Percentiles rank a stretch among this genome's conserved stretches.
These are phyloP conservation scores for Iris pallida DNA, from an alignment of 116 monocot genomes.

Conservation along the genomic window DNA sequence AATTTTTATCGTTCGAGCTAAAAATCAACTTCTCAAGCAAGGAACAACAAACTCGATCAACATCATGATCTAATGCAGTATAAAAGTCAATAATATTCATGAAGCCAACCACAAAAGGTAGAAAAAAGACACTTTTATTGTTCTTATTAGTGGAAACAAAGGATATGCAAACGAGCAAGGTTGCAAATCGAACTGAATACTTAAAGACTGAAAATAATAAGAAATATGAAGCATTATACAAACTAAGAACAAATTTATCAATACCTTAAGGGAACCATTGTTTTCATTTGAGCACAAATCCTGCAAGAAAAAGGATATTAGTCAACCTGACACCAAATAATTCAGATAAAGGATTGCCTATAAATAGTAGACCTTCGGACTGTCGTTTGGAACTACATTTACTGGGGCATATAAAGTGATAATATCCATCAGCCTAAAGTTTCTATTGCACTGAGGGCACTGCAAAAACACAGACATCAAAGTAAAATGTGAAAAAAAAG, in stretches of 20 bases:
- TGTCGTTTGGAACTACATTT: constrained; percentile 44
- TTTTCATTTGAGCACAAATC: constrained; percentile 27
- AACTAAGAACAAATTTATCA: constrained; percentile 14
- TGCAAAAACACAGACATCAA: constrained; percentile 20
- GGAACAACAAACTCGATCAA: too few species aligned
- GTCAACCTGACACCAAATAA: constrained; percentile 3
- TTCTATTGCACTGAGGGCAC: constrained; percentile 76
- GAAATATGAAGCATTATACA: too few species aligned
- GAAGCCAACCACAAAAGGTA: too few species aligned
- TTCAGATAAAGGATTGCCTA: not conserved
- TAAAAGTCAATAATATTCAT: too few species aligned
- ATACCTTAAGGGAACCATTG: constrained; percentile 30
- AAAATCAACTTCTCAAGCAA: too few species aligned
- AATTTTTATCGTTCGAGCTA: too few species aligned
- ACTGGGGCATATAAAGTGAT: constrained; percentile 74
- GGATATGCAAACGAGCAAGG: too few species aligned
- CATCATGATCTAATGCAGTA: too few species aligned
- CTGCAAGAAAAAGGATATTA: constrained; percentile 22
- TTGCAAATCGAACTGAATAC: too few species aligned
- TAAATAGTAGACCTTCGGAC: constrained; percentile 22
- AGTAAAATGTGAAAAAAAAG: not conserved
- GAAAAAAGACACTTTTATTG: too few species aligned
- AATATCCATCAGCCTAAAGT: constrained; percentile 46
- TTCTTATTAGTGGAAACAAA: too few species aligned
- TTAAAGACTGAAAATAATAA: too few species aligned